Base-by-base conservation (phyloP, 1,284 basidiomycete genomes). In the Mycosarcoma mackinlayi region DNA sequence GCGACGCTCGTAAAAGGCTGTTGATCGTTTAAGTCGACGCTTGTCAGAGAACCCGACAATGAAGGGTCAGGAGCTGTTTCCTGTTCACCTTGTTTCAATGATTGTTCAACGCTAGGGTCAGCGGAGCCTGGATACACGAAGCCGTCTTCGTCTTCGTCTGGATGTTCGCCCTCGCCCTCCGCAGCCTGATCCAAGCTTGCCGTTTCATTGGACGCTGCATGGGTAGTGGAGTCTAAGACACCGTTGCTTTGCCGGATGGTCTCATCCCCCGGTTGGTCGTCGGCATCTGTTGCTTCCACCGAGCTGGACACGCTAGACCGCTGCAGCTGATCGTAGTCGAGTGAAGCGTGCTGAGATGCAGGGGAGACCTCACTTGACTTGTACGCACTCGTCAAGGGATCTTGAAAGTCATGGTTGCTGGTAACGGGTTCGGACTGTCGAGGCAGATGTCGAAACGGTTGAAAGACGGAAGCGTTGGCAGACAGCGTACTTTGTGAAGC, bases 91-190 rank as follows among this genome's bases (percentile, higher is more conserved):
- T 25, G 27, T 4, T 6, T 6, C 18, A 27, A 18, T 4, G 21
- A 16, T 10, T 30, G 6, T 11, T 13, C 19, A 6, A 44, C 44
- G 18, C 25, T 34, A 1, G 44, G 21, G 23, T 30, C 28, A 7
- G 18, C 25, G 10, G 39, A 19, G 27, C 48, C 60, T 16, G 63
- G 63, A 24, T 72, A 72, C 0, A 72, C 59, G 28, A 72, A 72
- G 19, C 19, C 49, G 8, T 57, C 54, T 1, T 71, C 62, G 2
- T 71, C 68, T 4, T 62, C 58, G 13, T 51, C 47, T n/a, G n/a
- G n/a, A n/a, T n/a, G n/a, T 3, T 45, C 38, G n/a, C 40, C 31
- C 14, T 50, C 56, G 4, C 24, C 34, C 7, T 42, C 44, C n/a
- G 42, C 13, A 4, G 45, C 14, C 8, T n/a, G n/a, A n/a, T n/a